phyloP scores from a whole-genome alignment of 108 stramenopile genomes.

The Conticribra guillardii region DNA sequence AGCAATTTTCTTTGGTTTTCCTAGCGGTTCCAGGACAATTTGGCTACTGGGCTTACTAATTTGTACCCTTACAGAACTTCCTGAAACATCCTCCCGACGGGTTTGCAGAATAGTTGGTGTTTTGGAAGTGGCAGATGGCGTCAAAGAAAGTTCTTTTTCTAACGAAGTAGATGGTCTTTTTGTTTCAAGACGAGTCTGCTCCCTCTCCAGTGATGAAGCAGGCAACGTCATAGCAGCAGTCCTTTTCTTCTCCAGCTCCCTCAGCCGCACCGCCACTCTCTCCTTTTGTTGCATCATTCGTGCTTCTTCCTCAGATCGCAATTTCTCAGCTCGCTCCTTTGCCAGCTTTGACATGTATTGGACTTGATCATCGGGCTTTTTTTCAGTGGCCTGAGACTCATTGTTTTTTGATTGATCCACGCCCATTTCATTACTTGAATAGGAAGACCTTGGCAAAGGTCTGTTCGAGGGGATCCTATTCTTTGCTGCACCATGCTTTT shows the following conservation, averaged over 20 bases:
- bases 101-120: background rate
- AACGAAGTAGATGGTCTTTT: background rate
- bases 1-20: conserved; percentile 26
- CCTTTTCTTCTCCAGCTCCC: conserved; percentile 56
- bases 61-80: conserved; percentile 12
- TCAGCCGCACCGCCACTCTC: conserved; percentile 54
- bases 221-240: background rate
- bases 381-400: conserved; percentile 4
- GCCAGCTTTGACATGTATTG: conserved; percentile 63
- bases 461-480: too few species aligned
- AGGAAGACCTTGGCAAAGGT: background rate
- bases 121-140: background rate
- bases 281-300: conserved; percentile 55
- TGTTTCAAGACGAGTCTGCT: background rate
- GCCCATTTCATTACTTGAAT: conserved; percentile 5
- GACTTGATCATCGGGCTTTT: conserved; percentile 14
- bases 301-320: conserved; percentile 60
- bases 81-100: conserved; percentile 13
- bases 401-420: conserved; percentile 10
- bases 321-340: conserved; percentile 64
- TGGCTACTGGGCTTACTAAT: conserved; percentile 22
- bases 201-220: background rate
- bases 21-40: conserved; percentile 39
- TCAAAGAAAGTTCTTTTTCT: background rate
- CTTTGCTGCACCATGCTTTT: background rate